phyloP scores from a whole-genome alignment of 345 rosid genomes.

The Rhizophora apiculata region DNA sequence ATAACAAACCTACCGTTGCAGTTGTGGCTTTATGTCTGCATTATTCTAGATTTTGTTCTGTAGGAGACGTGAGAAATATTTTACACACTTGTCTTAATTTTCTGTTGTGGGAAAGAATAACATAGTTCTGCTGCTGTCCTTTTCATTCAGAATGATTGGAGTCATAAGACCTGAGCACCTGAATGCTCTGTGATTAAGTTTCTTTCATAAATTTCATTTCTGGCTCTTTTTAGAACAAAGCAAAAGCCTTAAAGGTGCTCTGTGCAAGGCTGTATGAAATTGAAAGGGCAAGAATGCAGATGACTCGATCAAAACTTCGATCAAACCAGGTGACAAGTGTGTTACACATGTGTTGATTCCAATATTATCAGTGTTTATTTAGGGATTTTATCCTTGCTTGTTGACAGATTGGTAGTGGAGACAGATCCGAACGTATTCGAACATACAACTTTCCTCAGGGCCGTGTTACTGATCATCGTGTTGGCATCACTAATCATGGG shows the following conservation, averaged over 20 bases:
- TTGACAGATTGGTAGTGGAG: constrained; percentile 87
- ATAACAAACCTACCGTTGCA: no score
- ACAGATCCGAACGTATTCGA: constrained; percentile 84
- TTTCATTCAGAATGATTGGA: no score
- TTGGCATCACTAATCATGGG: constrained; percentile 78
- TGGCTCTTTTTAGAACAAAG: constrained; percentile 60
- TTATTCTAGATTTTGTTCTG: no score
- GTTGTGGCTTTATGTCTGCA: no score
- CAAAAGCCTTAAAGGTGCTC: constrained; percentile 82
- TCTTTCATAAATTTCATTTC: not conserved
- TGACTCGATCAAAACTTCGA: constrained; percentile 70
- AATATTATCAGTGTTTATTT: not conserved
- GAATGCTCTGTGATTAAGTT: not conserved
- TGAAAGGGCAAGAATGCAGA: constrained; percentile 74
- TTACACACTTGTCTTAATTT: no score
- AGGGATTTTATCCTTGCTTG: constrained; percentile 12
- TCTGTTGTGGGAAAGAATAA: no score
- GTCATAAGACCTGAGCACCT: no score
- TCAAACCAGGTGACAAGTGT: constrained; percentile 63
- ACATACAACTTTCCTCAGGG: constrained; percentile 97
- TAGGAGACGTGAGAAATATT: no score
- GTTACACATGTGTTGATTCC: not conserved
- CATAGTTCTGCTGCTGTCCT: no score
- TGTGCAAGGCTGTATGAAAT: constrained; percentile 93
- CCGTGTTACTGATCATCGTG: constrained; percentile 83